Base-by-base conservation (phyloP, 2,329 filamentous ascomycete genomes). In the Clonostachys byssicola region DNA sequence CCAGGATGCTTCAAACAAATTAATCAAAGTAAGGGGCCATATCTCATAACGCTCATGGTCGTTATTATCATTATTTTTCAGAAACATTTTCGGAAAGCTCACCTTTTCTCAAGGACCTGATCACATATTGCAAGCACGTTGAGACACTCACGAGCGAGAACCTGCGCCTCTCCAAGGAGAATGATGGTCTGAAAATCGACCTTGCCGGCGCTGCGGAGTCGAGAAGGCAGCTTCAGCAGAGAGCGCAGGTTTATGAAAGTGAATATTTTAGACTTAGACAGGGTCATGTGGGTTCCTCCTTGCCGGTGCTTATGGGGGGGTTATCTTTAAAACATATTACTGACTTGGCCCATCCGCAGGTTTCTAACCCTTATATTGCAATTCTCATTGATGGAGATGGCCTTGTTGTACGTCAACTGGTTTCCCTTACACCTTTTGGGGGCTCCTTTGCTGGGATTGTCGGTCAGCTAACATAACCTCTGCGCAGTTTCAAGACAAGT, bases 351-450 rank as follows among this genome's bases (percentile, higher is more conserved):
- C 14, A n/a, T 18, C 36, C 14, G 43, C 55, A 81, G 75, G 73
- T 70, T 49, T 70, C 66, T 44, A 83, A 83, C 61, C 71, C 76
- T 39, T 86, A 86, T 60, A 69, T 84, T 56, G 62, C 80, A 52
- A 72, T 83, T 38, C 59, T 85, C 53, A 76, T 86, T 54, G 83
- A 86, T 59, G 83, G 81, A 36, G 77, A 86, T 60, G 78, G 80
- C 41, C 70, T 84, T 49, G 66, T 84, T 60, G 81, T 85, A 55
- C 46, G 58, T 56, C 12, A 34, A 16, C 40, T 47, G 23, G 23
- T 10, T 30, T 30, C 23, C 40, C 46, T 18, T 44, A 33, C 30
- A 10, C 9, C 8, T 30, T 9, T 9, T 30, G 9, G 23, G 18
- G 23, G 23, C 23, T 30, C 23, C 8, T 30, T 30, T 30, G 23